Evolutionary conservation across 441 rosid species (phyloP).

Genomic region (Geranium incanum): DNA sequence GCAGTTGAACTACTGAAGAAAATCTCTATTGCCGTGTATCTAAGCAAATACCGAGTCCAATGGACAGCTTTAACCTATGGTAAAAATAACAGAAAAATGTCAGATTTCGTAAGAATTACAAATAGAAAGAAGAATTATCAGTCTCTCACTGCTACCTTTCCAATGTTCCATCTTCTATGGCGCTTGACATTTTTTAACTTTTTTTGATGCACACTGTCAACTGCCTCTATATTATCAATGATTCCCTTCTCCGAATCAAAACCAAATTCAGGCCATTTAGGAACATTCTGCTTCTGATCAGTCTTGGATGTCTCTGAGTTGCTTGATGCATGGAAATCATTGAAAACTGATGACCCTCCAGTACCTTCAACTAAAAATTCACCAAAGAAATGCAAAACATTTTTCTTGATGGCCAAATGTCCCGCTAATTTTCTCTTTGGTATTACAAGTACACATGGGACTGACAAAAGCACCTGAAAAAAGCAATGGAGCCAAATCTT

Average conservation of each 20-base stretch:
- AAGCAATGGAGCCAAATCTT: constrained; percentile 23
- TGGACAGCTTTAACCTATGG: constrained; percentile 77
- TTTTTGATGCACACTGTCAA: constrained; percentile 40
- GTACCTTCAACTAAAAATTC: constrained; percentile 93
- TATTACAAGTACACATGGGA: constrained; percentile 84
- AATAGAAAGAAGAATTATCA: constrained; percentile 12
- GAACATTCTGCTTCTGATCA: constrained; percentile 53
- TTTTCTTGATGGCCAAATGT: constrained; percentile 74
- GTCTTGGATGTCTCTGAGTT: constrained; percentile 48
- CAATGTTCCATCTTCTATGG: constrained; percentile 83
- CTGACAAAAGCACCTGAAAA: constrained; percentile 69
- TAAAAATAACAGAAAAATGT: constrained; percentile 19
- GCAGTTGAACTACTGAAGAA: constrained; percentile 73
- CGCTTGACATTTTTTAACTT: constrained; percentile 67
- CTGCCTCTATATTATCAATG: constrained; percentile 39
- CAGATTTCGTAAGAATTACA: constrained; percentile 24
- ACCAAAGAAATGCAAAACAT: constrained; percentile 84
- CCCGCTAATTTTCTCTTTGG: constrained; percentile 96
- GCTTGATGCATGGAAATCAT: constrained; percentile 46
- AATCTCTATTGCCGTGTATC: constrained; percentile 85
- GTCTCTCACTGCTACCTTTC: constrained; percentile 48
- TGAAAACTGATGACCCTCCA: constrained; percentile 85
- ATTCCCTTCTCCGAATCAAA: constrained; percentile 41
- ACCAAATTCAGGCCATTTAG: constrained; percentile 49
- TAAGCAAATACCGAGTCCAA: constrained; percentile 95